These are phyloP conservation scores for Xylariaceae sp. DNA, from an alignment of 2,329 filamentous ascomycete species.

Conservation along the genomic window DNA sequence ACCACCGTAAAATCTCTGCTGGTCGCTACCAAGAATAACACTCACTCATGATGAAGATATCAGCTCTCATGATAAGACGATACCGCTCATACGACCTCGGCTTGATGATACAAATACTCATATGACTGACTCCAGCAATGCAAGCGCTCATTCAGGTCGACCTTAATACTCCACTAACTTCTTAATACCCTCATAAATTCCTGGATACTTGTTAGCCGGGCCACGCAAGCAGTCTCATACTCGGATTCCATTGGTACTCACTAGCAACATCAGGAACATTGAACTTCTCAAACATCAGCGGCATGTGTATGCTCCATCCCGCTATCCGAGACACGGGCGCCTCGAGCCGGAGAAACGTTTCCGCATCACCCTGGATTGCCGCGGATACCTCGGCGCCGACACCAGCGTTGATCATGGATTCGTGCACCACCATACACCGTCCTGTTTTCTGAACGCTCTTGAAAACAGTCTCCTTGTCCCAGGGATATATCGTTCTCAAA, in stretches of 20 bases:
- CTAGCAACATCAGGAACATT: conserved; percentile 80
- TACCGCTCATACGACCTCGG: background rate
- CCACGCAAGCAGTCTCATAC: background rate
- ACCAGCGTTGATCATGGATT: conserved; percentile 85
- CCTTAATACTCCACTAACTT: conserved; percentile 58
- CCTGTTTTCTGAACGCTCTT: conserved; percentile 84
- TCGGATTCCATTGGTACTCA: conserved; percentile 47
- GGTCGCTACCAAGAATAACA: background rate
- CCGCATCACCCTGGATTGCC: conserved; percentile 70
- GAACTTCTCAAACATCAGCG: conserved; percentile 72
- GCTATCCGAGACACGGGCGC: conserved; percentile 80
- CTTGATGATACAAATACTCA: background rate
- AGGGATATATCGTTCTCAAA: conserved; percentile 81
- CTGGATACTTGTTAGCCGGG: conserved; percentile 38
- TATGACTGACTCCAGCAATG: background rate
- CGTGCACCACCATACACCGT: conserved; percentile 80
- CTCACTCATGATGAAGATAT: background rate
- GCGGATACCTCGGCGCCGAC: conserved; percentile 86
- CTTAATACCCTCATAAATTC: conserved; percentile 67
- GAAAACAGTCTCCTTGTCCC: conserved; percentile 78
- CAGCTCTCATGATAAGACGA: background rate
- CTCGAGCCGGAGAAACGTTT: conserved; percentile 75
- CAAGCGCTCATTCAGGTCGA: background rate
- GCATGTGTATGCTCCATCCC: conserved; percentile 83
- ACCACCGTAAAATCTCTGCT: background rate